Evolutionary conservation across 192 early-diverging fungal species (phyloP).

Genomic region (Pilobolus umbonatus): DNA sequence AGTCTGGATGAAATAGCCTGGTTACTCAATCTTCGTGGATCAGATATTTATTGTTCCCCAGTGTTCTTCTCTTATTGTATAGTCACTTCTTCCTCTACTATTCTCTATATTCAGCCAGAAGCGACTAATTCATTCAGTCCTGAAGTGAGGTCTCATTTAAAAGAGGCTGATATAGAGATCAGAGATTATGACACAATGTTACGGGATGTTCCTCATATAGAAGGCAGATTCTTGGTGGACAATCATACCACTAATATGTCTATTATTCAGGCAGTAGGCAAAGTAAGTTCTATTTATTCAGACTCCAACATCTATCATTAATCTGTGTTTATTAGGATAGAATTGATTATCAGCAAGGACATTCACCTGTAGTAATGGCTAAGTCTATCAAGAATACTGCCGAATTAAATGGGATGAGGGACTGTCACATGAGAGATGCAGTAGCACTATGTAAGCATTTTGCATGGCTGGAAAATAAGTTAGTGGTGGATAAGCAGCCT

Average conservation of each 20-base stretch:
- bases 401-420: slow-evolving; percentile 85
- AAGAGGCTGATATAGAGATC: slow-evolving; percentile 49
- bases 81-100: slow-evolving; percentile 57
- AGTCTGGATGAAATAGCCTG: slow-evolving; percentile 93
- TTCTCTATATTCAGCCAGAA: slow-evolving; percentile 70
- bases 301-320: not conserved
- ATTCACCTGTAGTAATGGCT: slow-evolving; percentile 67
- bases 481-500: slow-evolving; percentile 52
- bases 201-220: not conserved
- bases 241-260: slow-evolving; percentile 62
- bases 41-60: slow-evolving; percentile 90
- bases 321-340: slow-evolving; percentile 10
- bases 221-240: slow-evolving; percentile 46
- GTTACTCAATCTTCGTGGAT: slow-evolving; percentile 95
- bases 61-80: slow-evolving; percentile 91
- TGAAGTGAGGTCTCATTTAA: not conserved
- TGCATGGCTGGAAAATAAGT: slow-evolving; percentile 87
- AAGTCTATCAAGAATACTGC: slow-evolving; percentile 91
- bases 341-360: slow-evolving; percentile 43
- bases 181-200: slow-evolving; percentile 59
- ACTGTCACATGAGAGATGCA: slow-evolving; percentile 83
- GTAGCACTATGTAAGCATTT: slow-evolving; percentile 81
- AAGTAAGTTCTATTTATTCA: slow-evolving; percentile 17
- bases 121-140: slow-evolving; percentile 57
- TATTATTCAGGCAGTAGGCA: slow-evolving; percentile 61